Conservation (phyloP, 2,329 filamentous ascomycete genomes). For the Boeremia exigua region DNA sequence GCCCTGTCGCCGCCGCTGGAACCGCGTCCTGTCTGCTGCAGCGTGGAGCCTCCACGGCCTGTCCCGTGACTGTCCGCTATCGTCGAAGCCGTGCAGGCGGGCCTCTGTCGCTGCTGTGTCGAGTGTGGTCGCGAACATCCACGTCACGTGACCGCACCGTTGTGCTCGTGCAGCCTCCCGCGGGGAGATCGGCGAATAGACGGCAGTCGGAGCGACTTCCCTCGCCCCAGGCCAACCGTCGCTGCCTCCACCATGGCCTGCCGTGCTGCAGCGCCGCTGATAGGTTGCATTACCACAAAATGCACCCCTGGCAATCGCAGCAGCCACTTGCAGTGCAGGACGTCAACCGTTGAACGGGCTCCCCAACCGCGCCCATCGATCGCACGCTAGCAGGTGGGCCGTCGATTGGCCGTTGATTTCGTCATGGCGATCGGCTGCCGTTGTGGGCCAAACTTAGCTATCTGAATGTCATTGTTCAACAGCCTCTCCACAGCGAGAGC, state of each 20-base stretch:
- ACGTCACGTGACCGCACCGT: constrained; percentile 8
- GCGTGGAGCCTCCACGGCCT: too few relatives aligned
- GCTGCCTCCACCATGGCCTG: neutral
- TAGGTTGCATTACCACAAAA: neutral
- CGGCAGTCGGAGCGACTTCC: constrained; percentile 9
- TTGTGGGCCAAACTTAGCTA: neutral
- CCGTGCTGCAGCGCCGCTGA: neutral
- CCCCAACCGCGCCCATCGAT: constrained; percentile 13
- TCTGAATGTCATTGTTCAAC: constrained; percentile 4
- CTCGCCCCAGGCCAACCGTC: neutral
- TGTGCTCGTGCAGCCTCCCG: constrained; percentile 10
- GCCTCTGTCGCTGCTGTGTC: neutral
- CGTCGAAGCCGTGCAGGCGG: too few relatives aligned
- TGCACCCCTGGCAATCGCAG: neutral
- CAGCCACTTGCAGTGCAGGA: neutral
- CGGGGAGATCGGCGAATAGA: constrained; percentile 9
- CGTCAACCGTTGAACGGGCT: constrained; percentile 1
- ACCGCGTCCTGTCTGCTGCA: neutral
- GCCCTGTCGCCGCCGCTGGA: too few relatives aligned
- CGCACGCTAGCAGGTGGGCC: constrained; percentile 15
- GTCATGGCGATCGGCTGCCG: constrained; percentile 16
- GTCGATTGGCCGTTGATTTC: constrained; percentile 20
- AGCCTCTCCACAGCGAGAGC: constrained; percentile 8
- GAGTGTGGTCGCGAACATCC: neutral
- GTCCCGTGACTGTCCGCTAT: too few relatives aligned